phyloP scores from a whole-genome alignment of 768 basidiomycete species.

The Hygrocybe coccinea region DNA sequence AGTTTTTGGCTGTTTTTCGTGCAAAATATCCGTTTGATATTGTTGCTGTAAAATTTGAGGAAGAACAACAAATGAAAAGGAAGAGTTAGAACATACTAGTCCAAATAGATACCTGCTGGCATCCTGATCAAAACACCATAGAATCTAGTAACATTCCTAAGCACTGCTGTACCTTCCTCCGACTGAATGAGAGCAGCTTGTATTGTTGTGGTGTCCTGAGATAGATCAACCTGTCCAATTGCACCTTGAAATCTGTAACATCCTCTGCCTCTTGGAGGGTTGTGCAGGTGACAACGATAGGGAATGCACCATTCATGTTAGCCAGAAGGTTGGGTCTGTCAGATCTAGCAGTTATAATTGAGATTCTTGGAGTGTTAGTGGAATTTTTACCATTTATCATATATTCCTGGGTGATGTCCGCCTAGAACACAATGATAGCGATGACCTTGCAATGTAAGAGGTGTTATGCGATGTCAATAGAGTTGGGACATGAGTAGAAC shows the following conservation, averaged over 20 bases:
- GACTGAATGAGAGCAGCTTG: background rate
- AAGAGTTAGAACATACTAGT: background rate
- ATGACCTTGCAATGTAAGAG: no score
- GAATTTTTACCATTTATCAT: no score
- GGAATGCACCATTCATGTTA: background rate
- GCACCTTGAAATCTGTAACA: background rate
- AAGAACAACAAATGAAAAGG: no score
- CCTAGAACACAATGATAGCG: no score
- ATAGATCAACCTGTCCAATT: background rate
- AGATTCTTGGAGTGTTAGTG: no score
- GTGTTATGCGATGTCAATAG: no score
- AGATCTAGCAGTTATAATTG: background rate
- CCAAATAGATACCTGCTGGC: background rate
- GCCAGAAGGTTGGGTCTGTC: background rate
- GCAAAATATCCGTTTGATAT: background rate
- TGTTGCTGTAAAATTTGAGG: background rate
- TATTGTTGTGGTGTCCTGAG: background rate
- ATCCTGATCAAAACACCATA: background rate
- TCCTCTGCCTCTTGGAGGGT: background rate
- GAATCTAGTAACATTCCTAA: background rate
- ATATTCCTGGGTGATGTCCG: no score
- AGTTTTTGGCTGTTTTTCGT: background rate
- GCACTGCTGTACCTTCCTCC: background rate
- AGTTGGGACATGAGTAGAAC: background rate
- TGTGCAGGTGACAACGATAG: background rate